Evolutionary conservation across 2,329 filamentous ascomycete species (phyloP), one percentile per base, ranked within the genome.

Genomic region (Aurifilum marmelostoma): DNA sequence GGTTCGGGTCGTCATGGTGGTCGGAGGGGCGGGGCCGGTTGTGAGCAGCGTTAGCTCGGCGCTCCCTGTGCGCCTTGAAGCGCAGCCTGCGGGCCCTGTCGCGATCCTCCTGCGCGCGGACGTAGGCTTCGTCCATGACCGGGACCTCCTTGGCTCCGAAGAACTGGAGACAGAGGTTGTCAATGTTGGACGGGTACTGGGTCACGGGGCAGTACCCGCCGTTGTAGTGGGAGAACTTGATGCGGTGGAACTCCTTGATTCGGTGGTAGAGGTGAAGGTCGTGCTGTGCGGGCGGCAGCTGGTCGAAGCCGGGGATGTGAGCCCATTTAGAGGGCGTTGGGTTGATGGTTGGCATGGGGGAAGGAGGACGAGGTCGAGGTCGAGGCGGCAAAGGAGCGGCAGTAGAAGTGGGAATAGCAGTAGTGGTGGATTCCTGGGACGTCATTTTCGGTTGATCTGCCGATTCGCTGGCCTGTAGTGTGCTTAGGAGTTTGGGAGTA

Each of bases 61-160:
- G 59, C 14, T 39, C 37, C 4, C 14, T 62, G 59, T 37, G 59
- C 32, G n/a, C n/a, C 59, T 43, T 62, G 37, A 62, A 43, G 37
- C 59, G 59, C 37, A 67, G 34, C 32, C 63, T 69, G 21, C 71
- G 68, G 0, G 61, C 67, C 32, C 27, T 29, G 41, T 72, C 67
- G 14, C 70, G 41, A 60, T 58, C 27, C 47, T 68, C 47, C 69
- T 67, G 69, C 21, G 27, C 39, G 60, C 18, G 63, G 47, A 41
- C 52, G 39, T 62, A 62, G 37, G 39, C 59, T 12, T 62, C 37
- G 59, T 62, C 59, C 59, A 62, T 62, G 21, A 27, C 59, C 2
- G 34, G 34, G 21, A 62, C 59, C 59, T 39, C n/a, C 18, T 6
- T 39, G 9, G 59, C 59, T 7, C 59, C 59, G n/a, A 62, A 62